Conservation (phyloP, 176 grass and related monocot species). For the Chloris gayana region DNA sequence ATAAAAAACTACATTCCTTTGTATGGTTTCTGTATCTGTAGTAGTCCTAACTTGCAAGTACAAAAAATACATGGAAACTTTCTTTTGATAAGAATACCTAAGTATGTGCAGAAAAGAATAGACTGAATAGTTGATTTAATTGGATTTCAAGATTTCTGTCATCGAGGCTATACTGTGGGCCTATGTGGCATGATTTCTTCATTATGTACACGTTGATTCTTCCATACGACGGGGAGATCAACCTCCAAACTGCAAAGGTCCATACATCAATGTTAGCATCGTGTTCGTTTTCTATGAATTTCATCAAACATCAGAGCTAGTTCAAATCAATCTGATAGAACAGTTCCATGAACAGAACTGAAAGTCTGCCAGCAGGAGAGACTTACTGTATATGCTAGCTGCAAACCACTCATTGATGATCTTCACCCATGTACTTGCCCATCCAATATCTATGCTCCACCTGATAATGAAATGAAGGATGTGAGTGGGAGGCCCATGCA, state of each 20-base stretch:
- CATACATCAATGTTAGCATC: not conserved
- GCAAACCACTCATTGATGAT: slow-evolving; percentile 88
- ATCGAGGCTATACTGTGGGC: slow-evolving; percentile 41
- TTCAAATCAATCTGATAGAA: not conserved
- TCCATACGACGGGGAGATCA: slow-evolving; percentile 60
- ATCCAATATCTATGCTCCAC: slow-evolving; percentile 94
- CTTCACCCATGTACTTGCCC: slow-evolving; percentile 92
- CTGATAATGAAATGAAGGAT: slow-evolving; percentile 49
- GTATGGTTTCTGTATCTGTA: not conserved
- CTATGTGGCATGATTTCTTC: slow-evolving; percentile 33
- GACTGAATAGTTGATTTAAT: not conserved
- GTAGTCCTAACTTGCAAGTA: not conserved
- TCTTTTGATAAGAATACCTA: slow-evolving; percentile 2
- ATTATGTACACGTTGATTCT: slow-evolving; percentile 35
- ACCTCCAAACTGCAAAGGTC: slow-evolving; percentile 69
- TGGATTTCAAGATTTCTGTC: not conserved
- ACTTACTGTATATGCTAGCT: slow-evolving; percentile 80
- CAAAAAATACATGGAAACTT: not conserved
- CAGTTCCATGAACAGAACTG: not conserved
- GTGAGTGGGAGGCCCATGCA: slow-evolving; percentile 5
- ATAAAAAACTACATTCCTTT: not conserved
- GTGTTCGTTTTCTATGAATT: not conserved
- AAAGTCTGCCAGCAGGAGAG: not conserved
- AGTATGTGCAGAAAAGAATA: not conserved
- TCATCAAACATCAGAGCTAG: not conserved